Conservation (phyloP, 352 stramenopile genomes). For the Pythium angustatum region DNA sequence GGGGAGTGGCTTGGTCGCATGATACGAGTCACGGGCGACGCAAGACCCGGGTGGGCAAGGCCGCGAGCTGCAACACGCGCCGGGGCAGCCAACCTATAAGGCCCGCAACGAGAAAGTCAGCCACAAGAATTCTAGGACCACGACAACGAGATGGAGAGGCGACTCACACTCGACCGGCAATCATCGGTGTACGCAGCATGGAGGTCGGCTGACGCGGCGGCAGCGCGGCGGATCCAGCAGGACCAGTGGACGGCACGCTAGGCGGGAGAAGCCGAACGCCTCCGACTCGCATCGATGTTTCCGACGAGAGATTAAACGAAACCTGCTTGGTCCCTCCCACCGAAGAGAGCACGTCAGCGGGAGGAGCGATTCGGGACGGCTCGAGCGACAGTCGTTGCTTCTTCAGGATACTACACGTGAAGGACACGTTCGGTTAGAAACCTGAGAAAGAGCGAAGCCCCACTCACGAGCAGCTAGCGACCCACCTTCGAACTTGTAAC, state of each 20-base stretch:
- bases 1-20: conserved; percentile 10
- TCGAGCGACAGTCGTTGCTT: conserved; percentile 44
- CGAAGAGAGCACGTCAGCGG: conserved; percentile 5
- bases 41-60: conserved; percentile 28
- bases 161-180: conserved; percentile 36
- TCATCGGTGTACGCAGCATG: conserved; percentile 31
- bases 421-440: neutral
- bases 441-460: no score
- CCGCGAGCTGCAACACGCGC: conserved; percentile 3
- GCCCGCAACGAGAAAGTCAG: neutral
- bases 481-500: conserved; percentile 50
- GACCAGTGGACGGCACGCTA: neutral
- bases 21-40: conserved; percentile 24
- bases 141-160: no score
- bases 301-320: conserved; percentile 49
- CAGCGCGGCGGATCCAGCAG: neutral
- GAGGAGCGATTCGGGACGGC: conserved; percentile 1
- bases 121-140: neutral
- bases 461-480: no score
- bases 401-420: conserved; percentile 60
- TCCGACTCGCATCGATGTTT: conserved; percentile 5
- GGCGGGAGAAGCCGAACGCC: conserved; percentile 12
- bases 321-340: conserved; percentile 53
- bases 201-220: conserved; percentile 32
- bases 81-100: conserved; percentile 5